Base-by-base conservation (phyloP, 1,139 yeast genomes). In the Saccharomyces hybrid region DNA sequence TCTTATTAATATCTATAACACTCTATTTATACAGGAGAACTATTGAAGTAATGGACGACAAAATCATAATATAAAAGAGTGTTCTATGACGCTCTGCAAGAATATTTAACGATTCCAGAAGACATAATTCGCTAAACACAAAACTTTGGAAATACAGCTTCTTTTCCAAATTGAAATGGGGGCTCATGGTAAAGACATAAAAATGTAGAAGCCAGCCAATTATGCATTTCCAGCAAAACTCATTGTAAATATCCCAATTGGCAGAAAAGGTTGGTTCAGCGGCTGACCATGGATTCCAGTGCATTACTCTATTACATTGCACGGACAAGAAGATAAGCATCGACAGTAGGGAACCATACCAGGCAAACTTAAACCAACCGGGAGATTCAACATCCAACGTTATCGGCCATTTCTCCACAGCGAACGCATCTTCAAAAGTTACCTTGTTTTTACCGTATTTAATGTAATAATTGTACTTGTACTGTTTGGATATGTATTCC, bases 171-270 rank as follows among this genome's bases (percentile, higher is more conserved):
- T 82, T 80, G 59, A 60, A 62, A 49, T 80, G 73, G 58, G 81
- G 82, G 64, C 84, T 77, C 19, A 82, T 79, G 70, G 77, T 72
- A 47, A 80, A 71, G 58, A 74, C 73, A 62, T 79, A 79, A 59
- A 77, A 79, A 66, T 83, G 87, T 27, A 81, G 51, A 1, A 73
- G 60, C 83, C 86, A 86, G 2, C 90, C 91, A 3, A 78, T 47
- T 25, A 73, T 64, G 60, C 76, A 79, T 14, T 77, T 72, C 48
- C 76, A 66, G 5, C 73, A 73, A 55, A 78, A 65, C n/a, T 64
- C 67, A 46, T 54, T 44, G 47, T 61, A 62, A 6, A 61, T 34
- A 14, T 38, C 44, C 44, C 44, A 38, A 3, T 38, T 16, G 44
- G 9, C 9, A 19, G 44, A 38, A 38, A 38, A 38, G 25, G 9